These are phyloP conservation scores for Aspergillus tubingensis DNA, from an alignment of 2,329 filamentous ascomycete genomes.

Conservation along the genomic window DNA sequence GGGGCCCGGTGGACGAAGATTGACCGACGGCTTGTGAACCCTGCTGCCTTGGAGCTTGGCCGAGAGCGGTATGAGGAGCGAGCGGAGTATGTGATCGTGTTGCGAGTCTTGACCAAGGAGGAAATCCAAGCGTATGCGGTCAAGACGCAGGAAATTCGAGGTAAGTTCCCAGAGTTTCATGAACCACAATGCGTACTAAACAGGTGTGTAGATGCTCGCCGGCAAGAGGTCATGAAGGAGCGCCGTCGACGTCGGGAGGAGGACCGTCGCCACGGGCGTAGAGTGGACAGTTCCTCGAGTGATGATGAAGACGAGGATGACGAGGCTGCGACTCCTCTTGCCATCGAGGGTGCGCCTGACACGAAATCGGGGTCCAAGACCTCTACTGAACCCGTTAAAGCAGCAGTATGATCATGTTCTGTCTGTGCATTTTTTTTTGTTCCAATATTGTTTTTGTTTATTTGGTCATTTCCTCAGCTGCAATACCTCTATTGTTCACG, in stretches of 20 bases:
- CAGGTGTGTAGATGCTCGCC: constrained; percentile 34
- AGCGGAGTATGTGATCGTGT: constrained; percentile 90
- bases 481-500: constrained; percentile 4
- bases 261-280: constrained; percentile 39
- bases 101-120: constrained; percentile 81
- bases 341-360: constrained; percentile 35
- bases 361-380: constrained; percentile 18
- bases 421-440: neutral
- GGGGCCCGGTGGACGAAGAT: constrained; percentile 94
- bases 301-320: constrained; percentile 41
- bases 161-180: constrained; percentile 50
- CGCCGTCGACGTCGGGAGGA: constrained; percentile 47
- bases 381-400: constrained; percentile 7
- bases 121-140: constrained; percentile 87
- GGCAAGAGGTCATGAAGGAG: constrained; percentile 39
- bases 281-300: constrained; percentile 34
- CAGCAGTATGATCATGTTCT: constrained; percentile 2
- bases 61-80: constrained; percentile 90
- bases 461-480: neutral
- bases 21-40: constrained; percentile 82
- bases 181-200: constrained; percentile 14
- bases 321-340: constrained; percentile 23
- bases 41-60: constrained; percentile 79
- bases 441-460: neutral
- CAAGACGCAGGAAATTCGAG: constrained; percentile 78